A percentile compares a stretch with the other conserved stretches of the same genome.
Evolutionary conservation across 805 yeast species (phyloP).

Genomic region (Candida silvatica): DNA sequence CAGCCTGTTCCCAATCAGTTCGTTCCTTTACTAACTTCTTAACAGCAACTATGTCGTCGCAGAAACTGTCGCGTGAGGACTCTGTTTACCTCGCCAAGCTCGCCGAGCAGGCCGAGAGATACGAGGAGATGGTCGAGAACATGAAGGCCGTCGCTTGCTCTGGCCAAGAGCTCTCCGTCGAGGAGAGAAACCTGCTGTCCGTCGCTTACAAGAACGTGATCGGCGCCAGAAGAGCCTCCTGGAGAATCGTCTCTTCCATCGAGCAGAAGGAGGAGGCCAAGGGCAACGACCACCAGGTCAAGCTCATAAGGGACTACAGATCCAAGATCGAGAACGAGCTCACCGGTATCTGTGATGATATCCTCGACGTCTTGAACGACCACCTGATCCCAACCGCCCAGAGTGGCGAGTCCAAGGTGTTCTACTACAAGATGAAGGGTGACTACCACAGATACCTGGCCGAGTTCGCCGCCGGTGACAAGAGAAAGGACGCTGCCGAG

Average conservation of each 20-base stretch:
- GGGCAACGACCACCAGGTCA: conserved; percentile 87
- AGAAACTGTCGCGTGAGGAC: conserved; percentile 79
- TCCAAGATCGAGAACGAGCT: conserved; percentile 89
- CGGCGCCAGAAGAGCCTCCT: conserved; percentile 98
- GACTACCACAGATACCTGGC: conserved; percentile 99
- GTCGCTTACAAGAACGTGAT: conserved; percentile 98
- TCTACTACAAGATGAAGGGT: conserved; percentile 99
- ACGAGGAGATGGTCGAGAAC: conserved; percentile 98
- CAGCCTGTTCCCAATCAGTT: no score
- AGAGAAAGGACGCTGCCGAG: conserved; percentile 88
- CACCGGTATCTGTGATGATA: conserved; percentile 89
- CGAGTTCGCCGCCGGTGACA: conserved; percentile 87
- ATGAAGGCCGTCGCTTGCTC: conserved; percentile 97
- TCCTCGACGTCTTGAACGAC: conserved; percentile 75
- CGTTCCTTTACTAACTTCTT: no score
- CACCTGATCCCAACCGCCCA: conserved; percentile 92
- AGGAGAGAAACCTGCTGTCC: conserved; percentile 93
- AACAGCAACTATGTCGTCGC: no score
- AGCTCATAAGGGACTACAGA: conserved; percentile 89
- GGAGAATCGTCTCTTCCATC: conserved; percentile 97
- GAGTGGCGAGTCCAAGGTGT: conserved; percentile 96
- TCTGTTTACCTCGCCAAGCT: conserved; percentile 96
- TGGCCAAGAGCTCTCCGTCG: conserved; percentile 92
- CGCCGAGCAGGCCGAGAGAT: conserved; percentile 99
- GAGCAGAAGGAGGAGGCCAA: conserved; percentile 97